Evolutionary conservation across 2,329 filamentous ascomycete genomes (phyloP), one percentile per base, ranked within the genome.

Genomic region (Orbilia oligospora): DNA sequence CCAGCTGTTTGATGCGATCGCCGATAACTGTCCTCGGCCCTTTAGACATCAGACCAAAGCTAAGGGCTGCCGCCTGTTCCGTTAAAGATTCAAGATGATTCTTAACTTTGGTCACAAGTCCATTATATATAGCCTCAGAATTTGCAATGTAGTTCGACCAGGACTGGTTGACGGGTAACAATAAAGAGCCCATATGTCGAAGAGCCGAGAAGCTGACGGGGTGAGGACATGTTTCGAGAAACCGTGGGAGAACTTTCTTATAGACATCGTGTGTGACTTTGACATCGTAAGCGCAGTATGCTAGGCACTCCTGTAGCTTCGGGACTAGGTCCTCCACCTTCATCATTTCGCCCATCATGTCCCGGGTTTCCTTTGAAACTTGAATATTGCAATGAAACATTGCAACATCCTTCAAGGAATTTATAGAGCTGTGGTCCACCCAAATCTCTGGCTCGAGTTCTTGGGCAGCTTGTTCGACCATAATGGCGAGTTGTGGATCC

Each of bases 141-240:
- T 92, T 95, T 10, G 88, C 86, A 53, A 98, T 87, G 83, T 99
- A 99, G 0, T 89, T 86, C 77, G 95, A 89, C 97, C 97, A 99
- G 0, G 92, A 91, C 82, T 91, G 89, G 83, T 98, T 90, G 53
- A 98, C 92, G 0, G 96, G 96, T 6, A 99, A 86, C 58, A 98
- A 97, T 80, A 97, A 94, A 0, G 94, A 92, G 0, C 94, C 94
- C n/a, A 99, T 88, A 83, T 98, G 96, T 16, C 96, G 89, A 18
- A 99, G 87, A 1, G 96, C 96, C 1, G 93, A 95, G 83, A 99
- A 99, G 85, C 94, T 98, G 82, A 99, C 96, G 0, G 96, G 96
- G 84, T 99, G 97, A 0, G 96, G 96, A 83, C 96, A 99, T 27
- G 92, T 93, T 53, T 93, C 88, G 20, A 97, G 86, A 82, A 97